phyloP scores from a whole-genome alignment of 2,329 filamentous ascomycete genomes.

The Fusarium transvaalense region DNA sequence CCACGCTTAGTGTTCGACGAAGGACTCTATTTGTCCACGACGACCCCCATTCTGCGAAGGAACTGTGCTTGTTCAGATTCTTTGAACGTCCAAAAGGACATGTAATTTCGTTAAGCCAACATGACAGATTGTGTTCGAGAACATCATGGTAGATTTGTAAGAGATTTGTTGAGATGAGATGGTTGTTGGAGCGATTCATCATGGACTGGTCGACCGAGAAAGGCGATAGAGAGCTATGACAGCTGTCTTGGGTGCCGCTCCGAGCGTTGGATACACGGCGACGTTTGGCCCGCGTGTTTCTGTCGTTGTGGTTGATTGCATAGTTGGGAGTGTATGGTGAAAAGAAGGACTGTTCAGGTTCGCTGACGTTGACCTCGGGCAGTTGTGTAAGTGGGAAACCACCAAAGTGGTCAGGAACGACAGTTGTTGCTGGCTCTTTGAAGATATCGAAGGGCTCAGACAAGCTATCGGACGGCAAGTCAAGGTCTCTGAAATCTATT shows the following conservation, averaged over 20 bases:
- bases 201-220: conserved; percentile 42
- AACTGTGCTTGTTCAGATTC: not conserved
- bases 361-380: not conserved
- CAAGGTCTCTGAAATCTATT: not conserved
- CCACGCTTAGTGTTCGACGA: conserved; percentile 60
- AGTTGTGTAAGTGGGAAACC: not conserved
- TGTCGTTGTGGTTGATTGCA: not conserved
- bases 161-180: conserved; percentile 58
- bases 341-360: conserved; percentile 1
- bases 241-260: conserved; percentile 25
- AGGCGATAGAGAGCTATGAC: conserved; percentile 17
- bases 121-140: conserved; percentile 64
- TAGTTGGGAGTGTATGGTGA: not conserved
- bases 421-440: not conserved
- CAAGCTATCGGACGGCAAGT: not conserved
- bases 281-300: conserved; percentile 9
- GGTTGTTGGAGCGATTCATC: conserved; percentile 48
- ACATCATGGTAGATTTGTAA: conserved; percentile 66
- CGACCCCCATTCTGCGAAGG: conserved; percentile 48
- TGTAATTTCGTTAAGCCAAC: conserved; percentile 65
- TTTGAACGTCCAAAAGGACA: conserved; percentile 58
- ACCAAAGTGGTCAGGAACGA: not conserved
- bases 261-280: not conserved
- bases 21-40: conserved; percentile 63
- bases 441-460: conserved; percentile 7